Evolutionary conservation across 176 grass and related monocot genomes (phyloP), one percentile per base, ranked within the genome.

Genomic region (Oryza glaberrima): DNA sequence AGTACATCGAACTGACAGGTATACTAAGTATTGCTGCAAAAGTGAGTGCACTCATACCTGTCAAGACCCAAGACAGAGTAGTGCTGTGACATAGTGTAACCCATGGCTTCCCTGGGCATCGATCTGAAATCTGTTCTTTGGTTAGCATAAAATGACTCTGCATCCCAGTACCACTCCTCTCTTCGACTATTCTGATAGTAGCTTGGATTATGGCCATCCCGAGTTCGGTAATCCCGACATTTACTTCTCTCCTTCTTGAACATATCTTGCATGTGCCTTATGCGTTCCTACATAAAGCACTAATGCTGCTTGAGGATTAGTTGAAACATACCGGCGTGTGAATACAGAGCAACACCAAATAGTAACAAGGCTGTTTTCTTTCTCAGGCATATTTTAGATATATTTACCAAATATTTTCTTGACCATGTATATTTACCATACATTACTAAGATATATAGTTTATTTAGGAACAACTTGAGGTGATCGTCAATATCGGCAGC

Each of bases 241-340:
- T 96, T 96, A 70, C 76, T 83, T 81, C 94, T 91, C 81, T 96
- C 94, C 83, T 83, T 93, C 70, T 85, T 85, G 64, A 96, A 96
- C 67, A 88, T 87, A 67, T 84, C 81, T 80, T 96, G 94, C 94
- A 93, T 90, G 48, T 56, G 83, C 49, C 81, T 82, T 87, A 96
- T 96, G 71, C 78, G 82, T 89, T 93, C 94, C 94, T 96, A 91
- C 71, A 77, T 66, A 68, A 83, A 66, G 16, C 54, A 77, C 67
- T 77, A 84, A 5, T 70, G 28, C 83, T 81, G 60, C 69, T 16
- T 87, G 69, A 85, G 25, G 67, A 82, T 45, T 69, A 78, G 36
- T 44, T 82, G 43, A 70, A 90, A 95, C 82, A 90, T 77, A 68
- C 20, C 17, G 77, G 46, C 6, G 63, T 4, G 28, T 25, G 75